phyloP scores from a whole-genome alignment of 192 early-diverging fungal genomes.

The Rhizophagus sp. region DNA sequence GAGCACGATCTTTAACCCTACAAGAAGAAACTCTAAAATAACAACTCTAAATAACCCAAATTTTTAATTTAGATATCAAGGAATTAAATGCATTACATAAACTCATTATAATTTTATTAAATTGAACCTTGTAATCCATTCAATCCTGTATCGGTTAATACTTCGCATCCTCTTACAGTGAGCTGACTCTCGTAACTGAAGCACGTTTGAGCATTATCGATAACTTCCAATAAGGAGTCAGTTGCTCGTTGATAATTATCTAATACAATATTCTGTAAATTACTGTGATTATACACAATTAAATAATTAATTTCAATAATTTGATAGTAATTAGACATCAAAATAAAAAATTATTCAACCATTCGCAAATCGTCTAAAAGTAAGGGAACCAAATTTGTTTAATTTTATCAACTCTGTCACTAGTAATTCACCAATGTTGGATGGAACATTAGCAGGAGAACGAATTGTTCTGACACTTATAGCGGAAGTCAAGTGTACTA shows the following conservation, averaged over 20 bases:
- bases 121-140: not conserved
- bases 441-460: not conserved
- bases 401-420: not conserved
- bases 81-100: not conserved
- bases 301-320: not conserved
- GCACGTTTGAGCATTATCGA: not conserved
- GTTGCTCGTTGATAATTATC: not conserved
- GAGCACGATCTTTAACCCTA: not conserved
- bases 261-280: constrained; percentile 12
- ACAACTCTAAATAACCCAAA: not conserved
- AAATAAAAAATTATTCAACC: not conserved
- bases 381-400: not conserved
- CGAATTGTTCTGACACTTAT: not conserved
- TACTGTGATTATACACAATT: not conserved
- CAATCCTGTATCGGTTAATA: not conserved
- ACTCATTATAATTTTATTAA: not conserved
- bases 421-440: not conserved
- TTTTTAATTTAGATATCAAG: not conserved
- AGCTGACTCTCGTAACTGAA: not conserved
- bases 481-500: not conserved
- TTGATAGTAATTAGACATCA: not conserved
- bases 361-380: not conserved
- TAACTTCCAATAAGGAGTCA: not conserved
- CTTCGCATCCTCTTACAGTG: not conserved
- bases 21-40: not conserved